Evolutionary conservation across 495 filamentous ascomycete genomes (phyloP).

Genomic region (Penicillium steckii): DNA sequence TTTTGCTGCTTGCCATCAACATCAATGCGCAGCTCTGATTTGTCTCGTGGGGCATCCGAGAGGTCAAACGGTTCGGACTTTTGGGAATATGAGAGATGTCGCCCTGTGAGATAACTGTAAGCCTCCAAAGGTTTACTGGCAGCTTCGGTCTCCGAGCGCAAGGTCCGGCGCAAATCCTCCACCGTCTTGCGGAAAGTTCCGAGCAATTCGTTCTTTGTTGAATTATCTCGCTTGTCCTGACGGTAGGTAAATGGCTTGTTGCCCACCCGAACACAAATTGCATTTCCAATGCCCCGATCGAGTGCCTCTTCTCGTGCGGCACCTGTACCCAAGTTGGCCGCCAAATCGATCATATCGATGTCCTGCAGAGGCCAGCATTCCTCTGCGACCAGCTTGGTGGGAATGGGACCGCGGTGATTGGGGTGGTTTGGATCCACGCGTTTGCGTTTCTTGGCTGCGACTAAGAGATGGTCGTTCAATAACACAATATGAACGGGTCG

Average conservation of each 20-base stretch:
- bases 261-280: slow-evolving; percentile 87
- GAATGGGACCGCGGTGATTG: slow-evolving; percentile 56
- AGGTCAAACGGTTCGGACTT: slow-evolving; percentile 58
- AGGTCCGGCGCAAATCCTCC: slow-evolving; percentile 80
- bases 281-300: slow-evolving; percentile 73
- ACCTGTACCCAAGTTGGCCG: slow-evolving; percentile 57
- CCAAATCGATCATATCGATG: slow-evolving; percentile 88
- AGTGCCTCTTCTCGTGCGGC: slow-evolving; percentile 52
- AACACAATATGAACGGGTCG: slow-evolving; percentile 84
- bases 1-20: slow-evolving; percentile 96
- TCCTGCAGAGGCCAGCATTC: slow-evolving; percentile 93
- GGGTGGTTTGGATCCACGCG: slow-evolving; percentile 65
- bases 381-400: slow-evolving; percentile 83
- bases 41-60: slow-evolving; percentile 68
- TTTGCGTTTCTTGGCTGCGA: slow-evolving; percentile 89
- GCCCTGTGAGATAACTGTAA: slow-evolving; percentile 66
- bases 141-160: slow-evolving; percentile 81
- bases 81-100: slow-evolving; percentile 28
- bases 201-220: slow-evolving; percentile 76
- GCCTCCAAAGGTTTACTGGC: slow-evolving; percentile 74
- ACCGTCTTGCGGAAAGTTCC: slow-evolving; percentile 87
- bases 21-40: slow-evolving; percentile 76
- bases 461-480: slow-evolving; percentile 89
- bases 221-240: slow-evolving; percentile 68
- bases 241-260: slow-evolving; percentile 91